Evolutionary conservation across 495 filamentous ascomycete species (phyloP).

Genomic region (Trypethelium eluteriae): DNA sequence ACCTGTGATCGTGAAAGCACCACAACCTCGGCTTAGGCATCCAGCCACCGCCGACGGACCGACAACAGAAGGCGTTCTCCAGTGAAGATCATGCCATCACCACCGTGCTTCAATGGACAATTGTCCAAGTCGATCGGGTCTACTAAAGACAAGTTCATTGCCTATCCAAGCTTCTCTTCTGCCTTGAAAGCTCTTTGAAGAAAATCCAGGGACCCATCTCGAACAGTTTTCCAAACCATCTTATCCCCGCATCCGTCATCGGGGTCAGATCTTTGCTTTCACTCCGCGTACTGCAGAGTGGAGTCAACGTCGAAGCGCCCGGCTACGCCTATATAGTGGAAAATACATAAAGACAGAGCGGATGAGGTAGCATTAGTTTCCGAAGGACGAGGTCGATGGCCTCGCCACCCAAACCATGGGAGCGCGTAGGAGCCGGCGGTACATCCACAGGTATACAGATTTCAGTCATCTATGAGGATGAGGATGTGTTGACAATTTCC

Average conservation of each 20-base stretch:
- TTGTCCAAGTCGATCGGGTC: not conserved
- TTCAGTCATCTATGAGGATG: not conserved
- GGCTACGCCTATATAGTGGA: no score
- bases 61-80: not conserved
- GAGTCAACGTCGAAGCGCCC: not conserved
- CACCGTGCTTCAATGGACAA: not conserved
- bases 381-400: not conserved
- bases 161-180: not conserved
- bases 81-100: not conserved
- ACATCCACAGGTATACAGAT: conserved; percentile 28
- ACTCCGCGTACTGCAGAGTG: not conserved
- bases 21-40: not conserved
- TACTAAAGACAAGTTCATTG: no score
- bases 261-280: not conserved
- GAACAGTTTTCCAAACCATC: not conserved
- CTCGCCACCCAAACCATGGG: conserved; percentile 96
- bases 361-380: not conserved
- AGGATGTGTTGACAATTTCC: not conserved
- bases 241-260: conserved; percentile 10
- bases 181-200: not conserved
- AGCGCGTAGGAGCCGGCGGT: conserved; percentile 59
- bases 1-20: not conserved
- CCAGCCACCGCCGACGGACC: not conserved
- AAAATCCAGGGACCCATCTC: not conserved
- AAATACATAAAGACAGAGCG: not conserved